Evolutionary conservation across 805 yeast genomes (phyloP).

Genomic region (Candida caryicola): DNA sequence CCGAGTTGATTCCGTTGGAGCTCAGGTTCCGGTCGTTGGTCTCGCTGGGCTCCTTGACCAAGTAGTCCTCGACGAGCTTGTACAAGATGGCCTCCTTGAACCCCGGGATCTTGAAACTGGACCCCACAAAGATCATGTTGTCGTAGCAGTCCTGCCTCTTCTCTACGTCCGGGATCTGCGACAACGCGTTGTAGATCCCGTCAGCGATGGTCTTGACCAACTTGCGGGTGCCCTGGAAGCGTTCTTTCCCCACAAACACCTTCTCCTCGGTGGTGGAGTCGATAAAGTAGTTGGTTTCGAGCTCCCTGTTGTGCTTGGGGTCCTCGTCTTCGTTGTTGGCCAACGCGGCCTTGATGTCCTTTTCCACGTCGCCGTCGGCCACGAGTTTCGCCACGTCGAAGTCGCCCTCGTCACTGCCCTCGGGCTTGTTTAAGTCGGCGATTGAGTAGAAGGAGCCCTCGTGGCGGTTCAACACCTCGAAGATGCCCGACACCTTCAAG

Average conservation of each 20-base stretch:
- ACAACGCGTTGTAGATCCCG: constrained; percentile 51
- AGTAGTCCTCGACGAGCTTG: constrained; percentile 53
- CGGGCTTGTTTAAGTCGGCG: constrained; percentile 40
- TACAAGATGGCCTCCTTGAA: constrained; percentile 67
- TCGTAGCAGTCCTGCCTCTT: constrained; percentile 84
- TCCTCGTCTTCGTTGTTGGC: constrained; percentile 28
- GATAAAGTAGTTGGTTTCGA: constrained; percentile 67
- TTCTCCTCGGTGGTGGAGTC: constrained; percentile 55
- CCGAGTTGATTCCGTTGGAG: constrained; percentile 31
- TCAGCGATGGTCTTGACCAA: constrained; percentile 55
- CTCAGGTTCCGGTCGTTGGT: constrained; percentile 19
- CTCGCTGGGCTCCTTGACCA: constrained; percentile 38
- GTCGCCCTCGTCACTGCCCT: constrained; percentile 61
- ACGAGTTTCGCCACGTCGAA: constrained; percentile 89
- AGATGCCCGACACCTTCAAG: constrained; percentile 71
- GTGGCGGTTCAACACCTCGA: constrained; percentile 73
- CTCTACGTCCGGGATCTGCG: constrained; percentile 60
- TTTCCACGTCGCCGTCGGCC: constrained; percentile 50
- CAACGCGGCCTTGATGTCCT: constrained; percentile 34
- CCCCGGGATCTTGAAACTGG: constrained; percentile 73
- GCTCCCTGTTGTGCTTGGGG: constrained; percentile 58
- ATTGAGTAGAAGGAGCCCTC: constrained; percentile 62
- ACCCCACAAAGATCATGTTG: constrained; percentile 74
- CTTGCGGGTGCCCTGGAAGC: constrained; percentile 75
- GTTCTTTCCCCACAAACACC: constrained; percentile 79